Evolutionary conservation across 2,329 filamentous ascomycete genomes (phyloP), one percentile per base, ranked within the genome.

Genomic region (Microdochium nivale): DNA sequence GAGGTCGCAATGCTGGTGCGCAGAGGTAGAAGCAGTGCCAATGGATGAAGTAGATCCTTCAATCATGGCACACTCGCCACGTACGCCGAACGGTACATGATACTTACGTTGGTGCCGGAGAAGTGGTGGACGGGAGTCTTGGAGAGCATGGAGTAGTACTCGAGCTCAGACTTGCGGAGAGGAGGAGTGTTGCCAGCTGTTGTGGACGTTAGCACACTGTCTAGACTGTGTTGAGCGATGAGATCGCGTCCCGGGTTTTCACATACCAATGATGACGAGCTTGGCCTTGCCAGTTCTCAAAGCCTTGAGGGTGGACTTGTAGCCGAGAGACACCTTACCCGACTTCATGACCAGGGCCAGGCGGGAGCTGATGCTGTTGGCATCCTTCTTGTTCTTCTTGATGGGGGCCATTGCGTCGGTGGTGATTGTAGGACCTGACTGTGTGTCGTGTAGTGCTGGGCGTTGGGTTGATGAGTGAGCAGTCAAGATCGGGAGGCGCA

Each of bases 111-210:
- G 86, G 95, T 96, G 68, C 94, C 94, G 64, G 82, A 82, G 80
- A 96, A 97, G 83, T 99, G 94, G 83, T 97, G 92, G 68, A 97
- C 92, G 60, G 87, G 85, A 66, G 87, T 89, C 86, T 97, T 96
- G 73, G 85, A 86, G 67, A 95, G 76, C 89, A 94, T 94, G 72
- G 83, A 83, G 80, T 91, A 90, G 79, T 89, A 96, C 80, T 96
- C 92, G 59, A 96, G 84, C 82, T 97, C 92, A 68, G 84, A 89
- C 87, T 97, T 99, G 75, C 92, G 86, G 67, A 99, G 88, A 74
- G 94, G 94, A 70, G 92, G 91, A 63, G 91, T 96, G 83, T 99
- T 97, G 77, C 88, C 90, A 64, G 86, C 60, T 90, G 90, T 72
- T 91, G 64, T 65, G 70, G 68, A 55, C 23, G 40, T 44, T 24